Evolutionary conservation across 1,139 yeast species (phyloP).

Genomic region (Hyphopichia khmerensis): DNA sequence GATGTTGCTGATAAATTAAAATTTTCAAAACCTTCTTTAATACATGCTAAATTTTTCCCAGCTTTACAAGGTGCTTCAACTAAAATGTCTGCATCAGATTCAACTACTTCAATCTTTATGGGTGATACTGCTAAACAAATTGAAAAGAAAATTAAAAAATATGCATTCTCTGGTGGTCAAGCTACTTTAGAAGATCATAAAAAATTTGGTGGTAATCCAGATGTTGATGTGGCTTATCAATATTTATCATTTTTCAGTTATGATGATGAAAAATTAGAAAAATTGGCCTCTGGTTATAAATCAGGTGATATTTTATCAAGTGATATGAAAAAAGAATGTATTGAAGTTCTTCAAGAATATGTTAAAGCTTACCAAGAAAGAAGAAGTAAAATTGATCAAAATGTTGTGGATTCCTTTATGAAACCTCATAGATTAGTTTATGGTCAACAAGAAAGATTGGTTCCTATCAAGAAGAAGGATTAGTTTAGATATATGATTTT

Average conservation of each 20-base stretch:
- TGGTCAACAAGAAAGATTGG: slow-evolving; percentile 71
- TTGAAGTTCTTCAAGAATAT: slow-evolving; percentile 73
- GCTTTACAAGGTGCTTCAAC: slow-evolving; percentile 96
- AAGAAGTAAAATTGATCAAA: slow-evolving; percentile 67
- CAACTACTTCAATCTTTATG: slow-evolving; percentile 81
- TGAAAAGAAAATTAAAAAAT: slow-evolving; percentile 91
- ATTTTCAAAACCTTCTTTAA: slow-evolving; percentile 85
- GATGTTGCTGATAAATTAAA: slow-evolving; percentile 95
- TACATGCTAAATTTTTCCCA: slow-evolving; percentile 96
- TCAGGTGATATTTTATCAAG: slow-evolving; percentile 86
- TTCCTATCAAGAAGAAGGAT: slow-evolving; percentile 61
- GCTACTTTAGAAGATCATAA: slow-evolving; percentile 89
- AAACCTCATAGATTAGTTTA: slow-evolving; percentile 77
- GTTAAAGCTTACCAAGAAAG: slow-evolving; percentile 80
- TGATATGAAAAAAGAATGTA: slow-evolving; percentile 89
- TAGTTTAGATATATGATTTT: slow-evolving; percentile 6
- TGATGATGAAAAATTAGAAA: slow-evolving; percentile 76
- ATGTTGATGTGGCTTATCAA: slow-evolving; percentile 93
- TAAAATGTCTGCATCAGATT: slow-evolving; percentile 94
- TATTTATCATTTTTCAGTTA: slow-evolving; percentile 85
- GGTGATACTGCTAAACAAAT: slow-evolving; percentile 91
- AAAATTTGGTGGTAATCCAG: slow-evolving; percentile 87
- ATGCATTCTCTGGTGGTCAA: slow-evolving; percentile 96
- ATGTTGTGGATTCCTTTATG: slow-evolving; percentile 71
- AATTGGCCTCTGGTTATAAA: slow-evolving; percentile 64